These are phyloP conservation scores for Peronospora destructor DNA, from an alignment of 352 stramenopile genomes.

Conservation along the genomic window DNA sequence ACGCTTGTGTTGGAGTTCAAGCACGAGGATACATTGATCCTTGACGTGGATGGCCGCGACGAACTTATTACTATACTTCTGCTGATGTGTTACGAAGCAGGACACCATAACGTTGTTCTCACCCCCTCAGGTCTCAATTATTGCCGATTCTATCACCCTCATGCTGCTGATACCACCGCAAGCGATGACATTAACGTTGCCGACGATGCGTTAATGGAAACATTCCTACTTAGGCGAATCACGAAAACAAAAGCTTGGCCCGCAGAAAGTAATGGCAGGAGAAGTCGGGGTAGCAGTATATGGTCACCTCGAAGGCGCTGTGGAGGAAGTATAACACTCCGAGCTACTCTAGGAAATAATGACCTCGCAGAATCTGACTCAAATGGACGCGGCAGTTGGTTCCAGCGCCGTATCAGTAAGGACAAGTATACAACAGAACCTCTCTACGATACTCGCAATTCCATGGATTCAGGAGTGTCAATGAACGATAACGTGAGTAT, in stretches of 20 bases:
- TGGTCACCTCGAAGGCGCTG: conserved; percentile 25
- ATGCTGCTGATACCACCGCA: conserved; percentile 27
- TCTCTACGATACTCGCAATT: conserved; percentile 35
- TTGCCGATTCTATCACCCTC: conserved; percentile 55
- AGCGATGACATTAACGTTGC: conserved; percentile 17
- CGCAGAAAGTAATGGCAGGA: conserved; percentile 11
- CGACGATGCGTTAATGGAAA: conserved; percentile 30
- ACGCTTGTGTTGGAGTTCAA: conserved; percentile 63
- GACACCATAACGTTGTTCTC: conserved; percentile 46
- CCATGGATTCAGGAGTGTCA: conserved; percentile 37
- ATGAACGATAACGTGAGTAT: conserved; percentile 48
- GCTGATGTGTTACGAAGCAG: conserved; percentile 51
- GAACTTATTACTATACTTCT: conserved; percentile 62
- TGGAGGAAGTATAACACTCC: conserved; percentile 7
- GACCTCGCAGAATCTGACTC: conserved; percentile 11
- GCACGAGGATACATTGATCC: conserved; percentile 44
- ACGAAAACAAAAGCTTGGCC: conserved; percentile 25
- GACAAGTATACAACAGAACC: conserved; percentile 25
- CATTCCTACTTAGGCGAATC: conserved; percentile 52
- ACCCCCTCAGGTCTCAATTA: conserved; percentile 36
- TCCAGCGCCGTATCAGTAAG: conserved; percentile 31
- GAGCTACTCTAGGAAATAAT: conserved; percentile 20
- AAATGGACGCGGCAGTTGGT: conserved; percentile 24
- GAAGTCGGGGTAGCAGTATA: conserved; percentile 16
- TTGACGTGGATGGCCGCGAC: conserved; percentile 49